Conservation (phyloP, 1,284 basidiomycete genomes). For the Sanghuangporus baumii region DNA sequence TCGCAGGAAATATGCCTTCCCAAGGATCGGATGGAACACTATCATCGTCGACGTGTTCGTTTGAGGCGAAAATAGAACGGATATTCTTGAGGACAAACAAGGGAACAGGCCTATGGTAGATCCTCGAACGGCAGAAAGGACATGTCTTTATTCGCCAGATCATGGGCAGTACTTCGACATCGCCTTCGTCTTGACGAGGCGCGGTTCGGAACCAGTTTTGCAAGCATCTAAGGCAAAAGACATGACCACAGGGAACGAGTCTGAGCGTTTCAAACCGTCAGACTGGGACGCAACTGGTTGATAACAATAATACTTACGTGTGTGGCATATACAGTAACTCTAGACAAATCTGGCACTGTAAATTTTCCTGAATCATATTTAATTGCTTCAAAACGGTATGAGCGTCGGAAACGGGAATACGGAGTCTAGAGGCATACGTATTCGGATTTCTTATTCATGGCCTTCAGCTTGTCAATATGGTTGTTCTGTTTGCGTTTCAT, state of each 20-base stretch:
- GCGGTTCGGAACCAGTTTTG: constrained; percentile 72
- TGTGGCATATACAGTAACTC: constrained; percentile 58
- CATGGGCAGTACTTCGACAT: constrained; percentile 42
- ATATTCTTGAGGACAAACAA: constrained; percentile 63
- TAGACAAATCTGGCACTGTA: constrained; percentile 73
- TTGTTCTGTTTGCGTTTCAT: constrained; percentile 42
- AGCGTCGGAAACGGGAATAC: neutral
- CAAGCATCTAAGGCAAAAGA: constrained; percentile 60
- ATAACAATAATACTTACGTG: constrained; percentile 40
- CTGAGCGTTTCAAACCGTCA: constrained; percentile 29
- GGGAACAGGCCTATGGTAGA: constrained; percentile 57
- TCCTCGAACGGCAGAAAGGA: constrained; percentile 56
- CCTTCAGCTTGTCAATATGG: constrained; percentile 41
- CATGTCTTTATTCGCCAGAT: constrained; percentile 60
- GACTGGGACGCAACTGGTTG: constrained; percentile 4
- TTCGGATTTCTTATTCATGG: constrained; percentile 44
- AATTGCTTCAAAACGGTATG: constrained; percentile 37
- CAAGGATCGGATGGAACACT: constrained; percentile 48
- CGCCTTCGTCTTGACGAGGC: constrained; percentile 45
- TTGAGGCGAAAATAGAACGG: constrained; percentile 35
- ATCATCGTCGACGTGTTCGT: constrained; percentile 26
- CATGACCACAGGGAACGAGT: constrained; percentile 67
- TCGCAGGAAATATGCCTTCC: constrained; percentile 56
- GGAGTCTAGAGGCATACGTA: constrained; percentile 24
- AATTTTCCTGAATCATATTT: constrained; percentile 45